A percentile compares a stretch with the other conserved stretches of the same genome.
Evolutionary conservation across 805 yeast species (phyloP).

Genomic region (Blastobotrys robertii): DNA sequence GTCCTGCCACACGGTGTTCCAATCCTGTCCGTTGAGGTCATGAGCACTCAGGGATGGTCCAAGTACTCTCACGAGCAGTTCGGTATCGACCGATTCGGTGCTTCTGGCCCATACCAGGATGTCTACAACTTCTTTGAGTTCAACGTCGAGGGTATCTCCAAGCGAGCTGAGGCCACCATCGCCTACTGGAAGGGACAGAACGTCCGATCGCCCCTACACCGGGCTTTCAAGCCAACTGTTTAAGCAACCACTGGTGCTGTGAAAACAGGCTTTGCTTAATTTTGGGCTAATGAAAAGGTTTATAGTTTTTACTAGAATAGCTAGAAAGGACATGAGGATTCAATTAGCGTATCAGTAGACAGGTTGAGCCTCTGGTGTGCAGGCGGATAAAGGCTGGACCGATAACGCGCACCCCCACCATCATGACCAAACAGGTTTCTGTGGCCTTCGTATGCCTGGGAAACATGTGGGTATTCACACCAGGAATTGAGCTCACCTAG

Average conservation of each 20-base stretch:
- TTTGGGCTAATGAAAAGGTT: too few relatives aligned
- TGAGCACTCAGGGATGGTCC: constrained; percentile 87
- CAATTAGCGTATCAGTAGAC: too few relatives aligned
- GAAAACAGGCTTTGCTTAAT: too few relatives aligned
- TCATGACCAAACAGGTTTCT: constrained; percentile 4
- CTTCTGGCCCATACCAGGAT: constrained; percentile 80
- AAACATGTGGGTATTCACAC: constrained; percentile 50
- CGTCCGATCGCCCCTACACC: constrained; percentile 65
- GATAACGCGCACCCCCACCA: too few relatives aligned
- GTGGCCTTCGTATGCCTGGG: constrained; percentile 92
- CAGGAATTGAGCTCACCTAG: constrained; percentile 24
- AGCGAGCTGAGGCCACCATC: constrained; percentile 71
- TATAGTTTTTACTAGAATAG: too few relatives aligned
- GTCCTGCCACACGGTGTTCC: constrained; percentile 95
- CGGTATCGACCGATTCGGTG: constrained; percentile 94
- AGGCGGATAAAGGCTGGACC: too few relatives aligned
- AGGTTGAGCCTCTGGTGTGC: too few relatives aligned
- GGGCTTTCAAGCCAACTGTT: constrained; percentile 45
- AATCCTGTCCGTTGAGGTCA: constrained; percentile 85
- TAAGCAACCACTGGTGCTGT: not conserved
- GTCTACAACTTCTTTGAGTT: constrained; percentile 80
- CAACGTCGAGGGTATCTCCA: constrained; percentile 87
- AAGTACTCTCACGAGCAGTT: constrained; percentile 94
- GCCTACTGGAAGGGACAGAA: constrained; percentile 72
- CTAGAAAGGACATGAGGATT: too few relatives aligned